Percentiles rank a stretch among this genome's conserved stretches.
These are phyloP conservation scores for Pelargonium cotyledonis DNA, from an alignment of 441 rosid species.

Conservation along the genomic window DNA sequence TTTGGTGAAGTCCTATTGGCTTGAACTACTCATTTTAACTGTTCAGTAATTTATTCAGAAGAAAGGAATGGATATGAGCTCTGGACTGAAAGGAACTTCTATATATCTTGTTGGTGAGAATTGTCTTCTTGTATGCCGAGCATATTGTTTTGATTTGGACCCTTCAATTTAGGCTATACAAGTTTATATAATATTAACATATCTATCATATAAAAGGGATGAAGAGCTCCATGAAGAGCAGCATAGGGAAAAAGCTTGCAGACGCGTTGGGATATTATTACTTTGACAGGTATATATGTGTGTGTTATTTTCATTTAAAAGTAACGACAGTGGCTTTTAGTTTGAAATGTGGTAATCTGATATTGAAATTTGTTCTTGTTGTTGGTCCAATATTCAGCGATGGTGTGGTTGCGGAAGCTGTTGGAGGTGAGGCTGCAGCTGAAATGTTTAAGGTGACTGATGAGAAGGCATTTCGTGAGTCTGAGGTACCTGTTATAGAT, in stretches of 20 bases:
- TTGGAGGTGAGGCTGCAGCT: conserved; percentile 60
- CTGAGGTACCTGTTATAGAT: conserved; percentile 48
- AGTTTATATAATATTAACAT: conserved; percentile 1
- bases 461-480: conserved; percentile 51
- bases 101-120: conserved; percentile 73
- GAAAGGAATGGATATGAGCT: conserved; percentile 51
- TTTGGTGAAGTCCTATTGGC: conserved; percentile 8
- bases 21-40: conserved; percentile 28
- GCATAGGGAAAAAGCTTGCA: conserved; percentile 58
- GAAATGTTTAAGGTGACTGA: conserved; percentile 52
- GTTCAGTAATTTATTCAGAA: conserved; percentile 39
- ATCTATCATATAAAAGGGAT: conserved; percentile 46
- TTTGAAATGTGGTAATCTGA: neutral
- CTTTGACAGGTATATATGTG: conserved; percentile 57
- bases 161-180: neutral
- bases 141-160: conserved; percentile 4
- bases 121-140: conserved; percentile 2
- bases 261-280: conserved; percentile 62
- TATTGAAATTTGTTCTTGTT: conserved; percentile 11
- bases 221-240: conserved; percentile 47
- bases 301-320: neutral
- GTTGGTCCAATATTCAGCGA: conserved; percentile 41
- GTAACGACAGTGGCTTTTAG: neutral
- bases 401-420: conserved; percentile 68
- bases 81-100: conserved; percentile 68